Base-by-base conservation (phyloP, 2,329 filamentous ascomycete species). In the Chrysosporium queenslandicum region DNA sequence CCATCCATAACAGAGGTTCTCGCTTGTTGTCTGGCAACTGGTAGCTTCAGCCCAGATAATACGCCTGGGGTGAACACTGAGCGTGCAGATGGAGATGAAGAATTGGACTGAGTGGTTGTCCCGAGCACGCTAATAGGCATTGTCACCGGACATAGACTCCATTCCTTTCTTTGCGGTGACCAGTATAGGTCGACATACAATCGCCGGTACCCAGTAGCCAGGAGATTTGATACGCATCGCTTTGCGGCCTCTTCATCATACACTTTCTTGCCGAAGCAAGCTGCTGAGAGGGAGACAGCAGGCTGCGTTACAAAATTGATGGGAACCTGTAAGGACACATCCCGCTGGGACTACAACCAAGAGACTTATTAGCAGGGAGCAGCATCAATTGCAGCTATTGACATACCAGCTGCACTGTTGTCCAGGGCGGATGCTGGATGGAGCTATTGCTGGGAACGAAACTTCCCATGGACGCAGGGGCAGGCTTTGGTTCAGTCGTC, bases 151-250 rank as follows among this genome's bases (percentile, higher is more conserved):
- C 82, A 85, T 16, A 85, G 71, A 46, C 71, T 77, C 79, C 81
- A 85, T 37, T 71, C 61, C 29, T 65, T 66, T 25, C 74, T 71
- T 27, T 66, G 70, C 21, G 72, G 60, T 57, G 83, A 81, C 82
- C 82, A 85, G 60, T 81, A 85, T 11, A 83, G 59, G 62, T 85
- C 82, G 25, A 83, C 65, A 40, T 77, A 66, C 42, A 83, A 71
- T 41, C 77, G 72, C 36, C 75, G 72, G 59, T 80, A 83, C 4
- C 79, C 79, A n/a, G 75, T 66, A 0, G 76, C 74, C 25, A 85
- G 68, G 1, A 85, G 69, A 62, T 83, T 83, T 3, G 80, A 83
- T 32, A 85, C 68, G 64, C 82, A 85, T 62, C 70, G 73, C 34
- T 69, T 69, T 14, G 75, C 72, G 2, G 71, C 70, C 25, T 68